phyloP scores from a whole-genome alignment of 306 rosid genomes.

The Prunus armeniaca region DNA sequence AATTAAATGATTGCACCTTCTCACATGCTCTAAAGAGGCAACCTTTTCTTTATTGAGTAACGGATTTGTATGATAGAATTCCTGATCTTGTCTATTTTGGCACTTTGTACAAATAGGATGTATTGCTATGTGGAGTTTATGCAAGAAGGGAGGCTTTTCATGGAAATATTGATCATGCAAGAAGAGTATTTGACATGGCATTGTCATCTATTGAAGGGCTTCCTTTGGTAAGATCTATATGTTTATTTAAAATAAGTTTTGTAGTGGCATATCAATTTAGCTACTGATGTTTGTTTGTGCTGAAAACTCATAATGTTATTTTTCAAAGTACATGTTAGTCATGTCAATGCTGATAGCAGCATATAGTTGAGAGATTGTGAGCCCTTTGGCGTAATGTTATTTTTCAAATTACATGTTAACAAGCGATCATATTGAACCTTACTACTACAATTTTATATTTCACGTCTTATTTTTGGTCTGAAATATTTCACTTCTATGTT shows the following conservation, averaged over 20 bases:
- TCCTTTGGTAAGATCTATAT: constrained; percentile 54
- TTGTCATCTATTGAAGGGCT: constrained; percentile 73
- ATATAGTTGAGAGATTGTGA: not conserved
- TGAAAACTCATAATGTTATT: not conserved
- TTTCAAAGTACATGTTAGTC: not conserved
- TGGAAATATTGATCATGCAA: constrained; percentile 80
- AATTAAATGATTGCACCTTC: not conserved
- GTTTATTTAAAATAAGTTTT: constrained; percentile 6
- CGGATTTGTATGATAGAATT: not conserved
- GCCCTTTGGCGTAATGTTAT: not conserved
- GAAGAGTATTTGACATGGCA: constrained; percentile 96
- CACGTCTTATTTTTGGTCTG: not conserved
- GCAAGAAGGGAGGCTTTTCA: constrained; percentile 85
- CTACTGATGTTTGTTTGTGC: not conserved
- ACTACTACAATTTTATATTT: not conserved
- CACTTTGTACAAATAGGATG: constrained; percentile 52
- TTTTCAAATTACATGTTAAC: not conserved
- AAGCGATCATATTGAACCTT: not conserved
- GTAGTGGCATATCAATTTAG: not conserved
- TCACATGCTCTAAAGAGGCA: constrained; percentile 3
- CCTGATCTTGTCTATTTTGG: constrained; percentile 4
- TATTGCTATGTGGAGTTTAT: constrained; percentile 86
- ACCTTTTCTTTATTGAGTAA: not conserved
- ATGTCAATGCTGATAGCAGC: not conserved
- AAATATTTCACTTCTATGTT: not conserved